Percentiles rank a stretch among this genome's conserved stretches.
phyloP scores from a whole-genome alignment of 106 monocot genomes.

The Dioscorea dumetorum region DNA sequence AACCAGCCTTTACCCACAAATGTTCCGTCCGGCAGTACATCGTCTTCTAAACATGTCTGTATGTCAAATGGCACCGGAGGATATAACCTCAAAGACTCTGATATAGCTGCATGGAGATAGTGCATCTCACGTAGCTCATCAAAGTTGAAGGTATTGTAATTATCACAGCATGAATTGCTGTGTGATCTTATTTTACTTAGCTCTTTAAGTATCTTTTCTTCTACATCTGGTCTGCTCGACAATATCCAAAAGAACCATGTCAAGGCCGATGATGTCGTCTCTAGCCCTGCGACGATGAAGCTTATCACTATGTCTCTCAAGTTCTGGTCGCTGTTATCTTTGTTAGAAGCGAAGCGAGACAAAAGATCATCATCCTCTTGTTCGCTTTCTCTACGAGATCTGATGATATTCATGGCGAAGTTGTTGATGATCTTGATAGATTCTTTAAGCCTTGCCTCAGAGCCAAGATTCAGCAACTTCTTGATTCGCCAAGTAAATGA shows the following conservation, averaged over 20 bases:
- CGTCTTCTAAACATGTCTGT: too few relatives aligned
- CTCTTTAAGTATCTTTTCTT: conserved; percentile 13
- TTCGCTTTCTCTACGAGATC: neutral
- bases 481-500: too few relatives aligned
- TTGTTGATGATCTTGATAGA: conserved; percentile 4
- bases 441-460: conserved; percentile 6
- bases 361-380: conserved; percentile 1
- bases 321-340: conserved; percentile 14
- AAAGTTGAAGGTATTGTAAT: neutral
- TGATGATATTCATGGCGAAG: conserved; percentile 13
- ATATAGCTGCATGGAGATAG: too few relatives aligned
- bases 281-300: conserved; percentile 23
- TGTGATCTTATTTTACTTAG: neutral
- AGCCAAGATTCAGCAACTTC: too few relatives aligned
- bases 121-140: conserved; percentile 13
- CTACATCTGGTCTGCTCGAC: conserved; percentile 13
- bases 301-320: conserved; percentile 20
- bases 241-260: conserved; percentile 42
- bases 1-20: too few relatives aligned
- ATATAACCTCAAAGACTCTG: too few relatives aligned
- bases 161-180: neutral
- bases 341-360: conserved; percentile 13
- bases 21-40: too few relatives aligned
- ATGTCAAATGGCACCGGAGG: too few relatives aligned
- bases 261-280: too few relatives aligned